Percentiles rank a stretch among this genome's conserved stretches.
Conservation (phyloP, 1,139 yeast species). For the Debaryomycetaceae sp. region DNA sequence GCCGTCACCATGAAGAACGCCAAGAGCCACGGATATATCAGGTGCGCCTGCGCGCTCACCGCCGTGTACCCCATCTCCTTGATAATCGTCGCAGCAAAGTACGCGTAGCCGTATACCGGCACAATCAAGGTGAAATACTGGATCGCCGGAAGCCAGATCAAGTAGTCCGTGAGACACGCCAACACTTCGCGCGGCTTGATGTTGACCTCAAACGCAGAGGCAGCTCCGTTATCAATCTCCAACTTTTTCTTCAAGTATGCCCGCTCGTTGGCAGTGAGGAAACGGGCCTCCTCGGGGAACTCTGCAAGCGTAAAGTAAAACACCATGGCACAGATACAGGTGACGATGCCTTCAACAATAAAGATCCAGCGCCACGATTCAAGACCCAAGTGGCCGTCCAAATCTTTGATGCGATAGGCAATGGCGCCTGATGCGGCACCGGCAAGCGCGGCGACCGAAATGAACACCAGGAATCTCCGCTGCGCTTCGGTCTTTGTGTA, state of each 20-base stretch:
- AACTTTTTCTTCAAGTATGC: constrained; percentile 42
- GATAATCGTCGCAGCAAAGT: constrained; percentile 57
- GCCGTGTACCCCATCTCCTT: constrained; percentile 47
- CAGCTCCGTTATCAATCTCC: constrained; percentile 38
- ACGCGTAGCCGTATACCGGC: constrained; percentile 65
- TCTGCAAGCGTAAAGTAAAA: constrained; percentile 61
- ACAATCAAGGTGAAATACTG: constrained; percentile 54
- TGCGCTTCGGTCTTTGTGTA: constrained; percentile 58
- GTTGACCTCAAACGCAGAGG: constrained; percentile 44
- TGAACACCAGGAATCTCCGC: constrained; percentile 56
- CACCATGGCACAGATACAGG: constrained; percentile 48
- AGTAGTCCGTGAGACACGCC: constrained; percentile 34
- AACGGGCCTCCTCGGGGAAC: constrained; percentile 42
- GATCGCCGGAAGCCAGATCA: constrained; percentile 47
- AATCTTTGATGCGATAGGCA: constrained; percentile 29
- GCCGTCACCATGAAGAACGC: constrained; percentile 48
- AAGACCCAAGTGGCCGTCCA: constrained; percentile 27
- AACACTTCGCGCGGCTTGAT: constrained; percentile 30
- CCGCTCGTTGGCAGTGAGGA: constrained; percentile 37
- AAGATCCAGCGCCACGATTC: constrained; percentile 68
- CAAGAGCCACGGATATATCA: constrained; percentile 63
- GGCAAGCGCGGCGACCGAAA: constrained; percentile 35
- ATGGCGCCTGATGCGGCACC: constrained; percentile 34
- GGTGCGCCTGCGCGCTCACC: constrained; percentile 52
- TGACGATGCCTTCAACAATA: constrained; percentile 62